Evolutionary conservation across 768 basidiomycete species (phyloP), one percentile per base, ranked within the genome.

Genomic region (Tremella mesenterica): DNA sequence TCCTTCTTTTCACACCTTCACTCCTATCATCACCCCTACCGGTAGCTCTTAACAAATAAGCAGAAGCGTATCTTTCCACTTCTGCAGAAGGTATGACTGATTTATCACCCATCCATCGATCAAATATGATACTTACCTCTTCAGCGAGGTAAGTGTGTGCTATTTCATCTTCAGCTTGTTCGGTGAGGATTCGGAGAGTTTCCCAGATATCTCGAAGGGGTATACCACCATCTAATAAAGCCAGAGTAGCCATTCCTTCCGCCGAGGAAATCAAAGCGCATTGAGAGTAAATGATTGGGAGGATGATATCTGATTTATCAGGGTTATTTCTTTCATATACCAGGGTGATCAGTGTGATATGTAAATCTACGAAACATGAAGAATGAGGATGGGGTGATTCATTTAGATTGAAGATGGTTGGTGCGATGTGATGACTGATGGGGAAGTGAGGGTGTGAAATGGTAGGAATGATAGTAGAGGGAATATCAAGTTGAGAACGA

Each of bases 141-240:
- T 69, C 54, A 1, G 68, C 65, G 48, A 69, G 70, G 58, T 69
- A 73, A 12, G 12, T 12, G 18, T 18, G 34, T 31, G 60, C 53
- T n/a, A 58, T 44, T 20, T 68, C 59, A 13, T 47, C 50, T n/a
- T 52, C 57, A 68, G 64, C 86, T 38, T 43, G 36, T 12, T 52
- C 49, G 48, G 53, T 54, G 27, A 59, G 18, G 12, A 18, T 49
- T 49, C 52, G 47, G 47, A 56, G 36, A 18, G 34, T 71, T 77
- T 64, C 72, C 90, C 91, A 93, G 49, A 92, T 79, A 53, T 90
- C 86, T 30, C 80, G 77, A 61, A 81, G 84, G 8, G 87, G 84
- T 21, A 92, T 84, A 1, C 85, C 83, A 50, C 85, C 92, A 70
- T 90, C 84, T 18, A 83, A 77, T 53, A 97, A 75, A 51, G 87